Base-by-base conservation (phyloP, 2,329 filamentous ascomycete genomes). In the Fusarium euwallaceae region DNA sequence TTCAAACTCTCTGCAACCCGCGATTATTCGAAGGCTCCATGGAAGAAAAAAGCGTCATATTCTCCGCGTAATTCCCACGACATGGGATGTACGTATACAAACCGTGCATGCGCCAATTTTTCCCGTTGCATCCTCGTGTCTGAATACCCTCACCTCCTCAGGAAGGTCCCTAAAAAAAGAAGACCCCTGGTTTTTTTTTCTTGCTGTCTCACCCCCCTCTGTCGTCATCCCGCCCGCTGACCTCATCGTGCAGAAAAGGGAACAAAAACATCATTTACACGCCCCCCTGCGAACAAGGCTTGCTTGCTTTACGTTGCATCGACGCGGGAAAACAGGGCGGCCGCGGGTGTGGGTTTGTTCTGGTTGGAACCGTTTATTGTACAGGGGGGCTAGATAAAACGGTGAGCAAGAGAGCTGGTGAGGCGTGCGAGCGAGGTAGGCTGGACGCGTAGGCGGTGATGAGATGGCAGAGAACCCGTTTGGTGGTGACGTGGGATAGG, bases 191-290 rank as follows among this genome's bases (percentile, higher is more conserved):
- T 17, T n/a, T 32, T 32, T 32, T 32, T 53, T 16, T 20, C n/a
- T 22, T 22, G 22, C 22, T 22, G 22, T 32, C 32, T 24, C 24
- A 24, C 24, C 10, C 24, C 20, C 20, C 43, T 17, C 43, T 79
- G 69, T 79, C 78, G 78, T 79, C 78, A 79, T 79, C 75, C 73
- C 73, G 71, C 32, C 66, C 70, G 17, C 71, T 80, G 79, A 80
- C 79, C 79, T 80, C 79, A 80, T 80, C 70, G 75, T 74, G 78
- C 79, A 76, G 67, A 24, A 45, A 32, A 32, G 32, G 32, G 32
- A 32, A 16, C 24, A 24, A 6, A 22, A 48, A 12, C 22, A 32
- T 32, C 65, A 34, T 32, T 63, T 59, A 43, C 72, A 66, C 53
- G 58, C 53, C 41, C 41, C 29, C 32, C 24, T 59, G 55, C 16